Conservation (phyloP, 2,329 filamentous ascomycete genomes). For the Cryphonectria nitschkei region DNA sequence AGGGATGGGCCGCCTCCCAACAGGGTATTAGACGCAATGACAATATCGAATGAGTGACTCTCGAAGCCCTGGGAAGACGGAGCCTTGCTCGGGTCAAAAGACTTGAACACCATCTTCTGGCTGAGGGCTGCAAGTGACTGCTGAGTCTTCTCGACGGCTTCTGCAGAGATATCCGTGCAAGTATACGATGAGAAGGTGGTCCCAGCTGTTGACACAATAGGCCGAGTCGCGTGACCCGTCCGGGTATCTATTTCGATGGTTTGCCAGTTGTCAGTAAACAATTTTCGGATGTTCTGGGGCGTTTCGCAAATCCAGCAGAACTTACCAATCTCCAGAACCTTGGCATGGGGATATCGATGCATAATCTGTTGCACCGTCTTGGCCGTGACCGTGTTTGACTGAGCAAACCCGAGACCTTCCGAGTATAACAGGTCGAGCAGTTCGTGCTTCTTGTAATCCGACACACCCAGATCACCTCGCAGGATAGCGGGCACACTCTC, state of each 20-base stretch:
- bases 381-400: not conserved
- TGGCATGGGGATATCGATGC: slow-evolving; percentile 8
- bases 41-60: slow-evolving; percentile 35
- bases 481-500: not conserved
- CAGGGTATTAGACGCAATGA: slow-evolving; percentile 39
- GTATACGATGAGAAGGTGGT: slow-evolving; percentile 43
- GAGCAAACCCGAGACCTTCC: not conserved
- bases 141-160: slow-evolving; percentile 40
- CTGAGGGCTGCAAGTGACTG: not conserved
- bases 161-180: slow-evolving; percentile 47
- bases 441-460: not conserved
- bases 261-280: not conserved
- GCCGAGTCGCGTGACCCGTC: slow-evolving; percentile 44
- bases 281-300: not conserved
- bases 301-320: not conserved
- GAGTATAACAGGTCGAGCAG: not conserved
- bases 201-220: slow-evolving; percentile 38
- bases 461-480: not conserved
- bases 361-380: not conserved
- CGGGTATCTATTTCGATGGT: slow-evolving; percentile 35
- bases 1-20: slow-evolving; percentile 30
- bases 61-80: slow-evolving; percentile 37
- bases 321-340: slow-evolving; percentile 27
- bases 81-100: slow-evolving; percentile 37
- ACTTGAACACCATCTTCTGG: slow-evolving; percentile 10